A percentile compares a stretch with the other conserved stretches of the same genome.
Conservation (phyloP, 805 yeast genomes). For the Spathaspora hagerdaliae region DNA sequence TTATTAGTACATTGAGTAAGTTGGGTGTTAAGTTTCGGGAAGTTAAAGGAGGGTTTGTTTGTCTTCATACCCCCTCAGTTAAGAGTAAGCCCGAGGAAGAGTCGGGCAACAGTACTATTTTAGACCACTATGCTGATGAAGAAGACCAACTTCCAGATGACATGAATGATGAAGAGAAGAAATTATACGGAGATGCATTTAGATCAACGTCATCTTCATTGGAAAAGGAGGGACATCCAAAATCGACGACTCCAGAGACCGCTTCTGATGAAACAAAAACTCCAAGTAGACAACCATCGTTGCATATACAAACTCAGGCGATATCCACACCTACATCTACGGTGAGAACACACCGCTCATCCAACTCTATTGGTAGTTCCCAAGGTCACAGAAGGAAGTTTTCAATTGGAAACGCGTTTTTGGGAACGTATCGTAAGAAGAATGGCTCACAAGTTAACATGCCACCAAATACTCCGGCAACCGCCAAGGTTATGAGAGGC, state of each 20-base stretch:
- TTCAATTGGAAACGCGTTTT: constrained; percentile 55
- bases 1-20: constrained; percentile 69
- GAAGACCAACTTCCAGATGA: constrained; percentile 14
- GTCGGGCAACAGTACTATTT: constrained; percentile 2
- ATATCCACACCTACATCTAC: constrained; percentile 21
- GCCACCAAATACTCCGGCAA: constrained; percentile 58
- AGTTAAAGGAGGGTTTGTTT: constrained; percentile 90
- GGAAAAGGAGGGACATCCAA: constrained; percentile 24
- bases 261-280: constrained; percentile 13
- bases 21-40: constrained; percentile 81
- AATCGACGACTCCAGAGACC: constrained; percentile 8
- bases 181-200: constrained; percentile 39
- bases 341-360: constrained; percentile 32
- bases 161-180: constrained; percentile 26
- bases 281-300: constrained; percentile 37
- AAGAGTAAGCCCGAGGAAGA: neutral
- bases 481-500: constrained; percentile 33
- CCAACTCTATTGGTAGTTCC: constrained; percentile 25
- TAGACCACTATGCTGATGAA: constrained; percentile 10
- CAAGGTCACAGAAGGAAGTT: constrained; percentile 54
- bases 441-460: constrained; percentile 35
- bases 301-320: constrained; percentile 25
- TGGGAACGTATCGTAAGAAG: constrained; percentile 47
- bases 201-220: constrained; percentile 28
- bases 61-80: constrained; percentile 63